phyloP scores from a whole-genome alignment of 352 stramenopile genomes.

The Pseudoperonospora humuli region DNA sequence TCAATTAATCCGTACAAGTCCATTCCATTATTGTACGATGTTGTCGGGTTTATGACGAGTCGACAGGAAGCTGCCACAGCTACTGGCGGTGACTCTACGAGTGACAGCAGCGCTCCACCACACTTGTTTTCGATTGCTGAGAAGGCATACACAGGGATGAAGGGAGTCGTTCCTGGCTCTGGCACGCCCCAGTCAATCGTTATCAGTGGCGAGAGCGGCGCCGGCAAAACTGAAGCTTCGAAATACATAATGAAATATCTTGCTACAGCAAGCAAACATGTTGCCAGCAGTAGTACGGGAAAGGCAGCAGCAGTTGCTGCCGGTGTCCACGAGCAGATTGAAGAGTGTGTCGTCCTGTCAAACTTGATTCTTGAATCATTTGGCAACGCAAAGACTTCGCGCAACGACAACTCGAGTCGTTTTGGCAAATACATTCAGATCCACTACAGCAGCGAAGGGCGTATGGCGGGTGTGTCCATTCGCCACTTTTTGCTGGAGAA shows the following conservation, averaged over 20 bases:
- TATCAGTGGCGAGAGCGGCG: slow-evolving; percentile 80
- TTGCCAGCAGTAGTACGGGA: slow-evolving; percentile 43
- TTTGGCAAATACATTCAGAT: slow-evolving; percentile 91
- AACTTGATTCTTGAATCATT: slow-evolving; percentile 89
- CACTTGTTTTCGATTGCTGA: slow-evolving; percentile 76
- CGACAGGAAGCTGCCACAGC: no score
- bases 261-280: no score
- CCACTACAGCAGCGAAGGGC: slow-evolving; percentile 44
- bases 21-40: slow-evolving; percentile 59
- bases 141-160: slow-evolving; percentile 67
- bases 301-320: slow-evolving; percentile 9
- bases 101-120: slow-evolving; percentile 17
- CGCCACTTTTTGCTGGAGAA: slow-evolving; percentile 94
- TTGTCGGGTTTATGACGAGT: no score
- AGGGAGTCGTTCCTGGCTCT: no score
- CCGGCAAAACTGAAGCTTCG: slow-evolving; percentile 85
- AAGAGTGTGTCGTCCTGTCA: slow-evolving; percentile 84
- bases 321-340: slow-evolving; percentile 33
- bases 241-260: slow-evolving; percentile 90
- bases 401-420: slow-evolving; percentile 86
- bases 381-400: slow-evolving; percentile 79
- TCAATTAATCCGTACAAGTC: slow-evolving; percentile 84
- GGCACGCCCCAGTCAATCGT: slow-evolving; percentile 85
- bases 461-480: slow-evolving; percentile 68
- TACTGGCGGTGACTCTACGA: no score